Percentiles rank a stretch among this genome's conserved stretches.
phyloP scores from a whole-genome alignment of 108 stramenopile genomes.

The Skeletonema tropicum region DNA sequence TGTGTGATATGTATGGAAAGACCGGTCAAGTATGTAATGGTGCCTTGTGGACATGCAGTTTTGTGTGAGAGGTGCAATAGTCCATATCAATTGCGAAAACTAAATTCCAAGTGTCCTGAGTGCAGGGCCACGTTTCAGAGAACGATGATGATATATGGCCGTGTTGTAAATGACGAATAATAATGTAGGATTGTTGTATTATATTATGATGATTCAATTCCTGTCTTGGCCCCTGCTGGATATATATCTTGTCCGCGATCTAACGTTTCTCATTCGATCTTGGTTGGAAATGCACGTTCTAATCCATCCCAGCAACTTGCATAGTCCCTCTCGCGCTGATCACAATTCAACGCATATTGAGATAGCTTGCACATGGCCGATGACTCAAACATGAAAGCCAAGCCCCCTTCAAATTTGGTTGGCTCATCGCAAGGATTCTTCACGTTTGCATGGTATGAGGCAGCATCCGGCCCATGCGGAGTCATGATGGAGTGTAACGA shows the following conservation, averaged over 20 bases:
- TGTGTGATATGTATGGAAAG: constrained; percentile 48
- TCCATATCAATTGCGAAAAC: constrained; percentile 16
- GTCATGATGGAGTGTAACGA: constrained; percentile 89
- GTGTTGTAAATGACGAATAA: constrained; percentile 46
- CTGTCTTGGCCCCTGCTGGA: neutral
- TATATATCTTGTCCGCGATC: neutral
- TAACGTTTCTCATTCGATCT: neutral
- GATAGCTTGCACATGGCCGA: constrained; percentile 66
- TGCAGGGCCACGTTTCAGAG: constrained; percentile 23
- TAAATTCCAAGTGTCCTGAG: constrained; percentile 42
- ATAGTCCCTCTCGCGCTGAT: constrained; percentile 64
- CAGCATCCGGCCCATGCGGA: constrained; percentile 91
- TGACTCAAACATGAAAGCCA: constrained; percentile 98
- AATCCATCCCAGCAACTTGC: constrained; percentile 72
- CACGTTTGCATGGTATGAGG: constrained; percentile 71
- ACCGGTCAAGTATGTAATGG: constrained; percentile 21
- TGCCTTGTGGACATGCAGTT: constrained; percentile 55
- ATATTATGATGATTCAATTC: neutral
- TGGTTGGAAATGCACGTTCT: constrained; percentile 29
- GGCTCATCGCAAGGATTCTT: constrained; percentile 65
- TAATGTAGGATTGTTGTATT: neutral
- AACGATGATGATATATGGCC: constrained; percentile 27
- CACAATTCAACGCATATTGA: constrained; percentile 58
- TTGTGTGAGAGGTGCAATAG: constrained; percentile 33
- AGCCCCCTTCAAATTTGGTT: constrained; percentile 73